Conservation (phyloP, 179 eudicot genomes). For the Beta lomatogona region DNA sequence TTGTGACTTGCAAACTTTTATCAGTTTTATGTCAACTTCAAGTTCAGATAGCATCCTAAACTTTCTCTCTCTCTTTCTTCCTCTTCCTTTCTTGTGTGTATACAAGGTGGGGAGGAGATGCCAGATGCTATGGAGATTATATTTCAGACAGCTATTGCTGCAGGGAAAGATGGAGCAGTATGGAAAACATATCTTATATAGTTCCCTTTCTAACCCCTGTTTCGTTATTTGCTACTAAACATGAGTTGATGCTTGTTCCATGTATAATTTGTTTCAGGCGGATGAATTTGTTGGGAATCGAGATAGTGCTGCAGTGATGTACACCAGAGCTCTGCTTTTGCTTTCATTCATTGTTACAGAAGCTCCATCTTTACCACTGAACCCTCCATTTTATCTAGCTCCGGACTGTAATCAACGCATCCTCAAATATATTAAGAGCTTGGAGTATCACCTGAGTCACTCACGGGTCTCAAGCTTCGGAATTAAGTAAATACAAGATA, state of each 20-base stretch:
- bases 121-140: slow-evolving; percentile 56
- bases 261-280: slow-evolving; percentile 35
- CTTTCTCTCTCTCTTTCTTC: background rate
- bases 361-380: slow-evolving; percentile 46
- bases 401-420: slow-evolving; percentile 33
- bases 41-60: background rate
- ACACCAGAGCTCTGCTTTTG: slow-evolving; percentile 46
- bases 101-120: slow-evolving; percentile 47
- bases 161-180: slow-evolving; percentile 55
- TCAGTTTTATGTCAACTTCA: background rate
- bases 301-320: slow-evolving; percentile 39
- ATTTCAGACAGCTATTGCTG: slow-evolving; percentile 44
- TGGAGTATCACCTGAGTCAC: slow-evolving; percentile 39
- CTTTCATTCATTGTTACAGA: slow-evolving; percentile 45
- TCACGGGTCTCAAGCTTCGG: slow-evolving; percentile 31
- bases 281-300: slow-evolving; percentile 42
- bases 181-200: slow-evolving; percentile 13
- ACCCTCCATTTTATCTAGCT: slow-evolving; percentile 42
- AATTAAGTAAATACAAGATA: slow-evolving; percentile 39
- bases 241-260: background rate
- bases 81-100: background rate
- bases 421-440: slow-evolving; percentile 39
- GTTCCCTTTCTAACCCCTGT: background rate
- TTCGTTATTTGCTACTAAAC: background rate
- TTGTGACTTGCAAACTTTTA: slow-evolving; percentile 1